These are phyloP conservation scores for Prorocentrum cordatum DNA, from an alignment of 169 alveolate species.

Conservation along the genomic window DNA sequence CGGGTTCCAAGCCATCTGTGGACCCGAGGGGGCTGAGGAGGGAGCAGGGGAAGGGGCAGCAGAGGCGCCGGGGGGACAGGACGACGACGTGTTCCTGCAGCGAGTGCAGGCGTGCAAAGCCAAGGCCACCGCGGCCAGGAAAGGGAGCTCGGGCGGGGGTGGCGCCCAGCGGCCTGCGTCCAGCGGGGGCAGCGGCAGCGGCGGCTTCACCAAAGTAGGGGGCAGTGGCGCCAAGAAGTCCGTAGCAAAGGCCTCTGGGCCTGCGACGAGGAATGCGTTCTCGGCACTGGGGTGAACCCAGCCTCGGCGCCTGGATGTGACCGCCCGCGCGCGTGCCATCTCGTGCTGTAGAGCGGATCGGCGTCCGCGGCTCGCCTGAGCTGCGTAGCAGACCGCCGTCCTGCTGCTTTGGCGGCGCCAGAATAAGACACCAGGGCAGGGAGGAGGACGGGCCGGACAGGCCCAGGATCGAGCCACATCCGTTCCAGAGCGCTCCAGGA, in stretches of 20 bases:
- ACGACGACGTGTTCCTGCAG: not conserved
- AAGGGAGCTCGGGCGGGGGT: not conserved
- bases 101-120: not conserved
- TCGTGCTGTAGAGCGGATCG: no score
- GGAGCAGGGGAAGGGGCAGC: no score
- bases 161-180: not conserved
- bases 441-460: no score
- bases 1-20: not conserved
- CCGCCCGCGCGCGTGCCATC: no score
- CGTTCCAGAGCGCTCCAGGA: no score
- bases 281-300: not conserved
- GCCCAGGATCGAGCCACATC: no score
- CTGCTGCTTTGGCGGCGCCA: no score
- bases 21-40: no score
- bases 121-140: not conserved
- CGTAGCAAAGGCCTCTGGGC: constrained; percentile 9
- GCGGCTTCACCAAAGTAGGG: not conserved
- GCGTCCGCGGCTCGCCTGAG: no score
- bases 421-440: no score
- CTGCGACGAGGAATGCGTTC: constrained; percentile 2
- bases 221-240: not conserved
- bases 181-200: constrained; percentile 23
- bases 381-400: no score
- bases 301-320: no score
- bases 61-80: not conserved